These are phyloP conservation scores for Amphibolis antarctica DNA, from an alignment of 106 monocot species.

Conservation along the genomic window DNA sequence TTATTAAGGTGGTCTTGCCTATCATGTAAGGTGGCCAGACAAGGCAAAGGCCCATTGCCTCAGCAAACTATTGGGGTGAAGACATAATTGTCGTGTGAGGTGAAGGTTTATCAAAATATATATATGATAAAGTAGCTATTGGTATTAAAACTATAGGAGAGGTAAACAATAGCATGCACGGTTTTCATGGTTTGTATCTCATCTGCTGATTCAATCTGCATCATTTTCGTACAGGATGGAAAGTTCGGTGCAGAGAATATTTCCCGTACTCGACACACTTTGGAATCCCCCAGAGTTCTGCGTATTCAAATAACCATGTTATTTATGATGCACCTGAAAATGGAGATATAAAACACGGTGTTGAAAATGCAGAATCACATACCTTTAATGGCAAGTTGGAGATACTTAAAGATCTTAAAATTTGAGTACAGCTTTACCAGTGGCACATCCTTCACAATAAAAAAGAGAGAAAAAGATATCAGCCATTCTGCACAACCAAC, in stretches of 20 bases:
- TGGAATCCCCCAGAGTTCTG: conserved; percentile 34
- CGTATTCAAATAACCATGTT: conserved; percentile 3
- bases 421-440: conserved; percentile 7
- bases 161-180: too few species aligned
- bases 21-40: too few species aligned
- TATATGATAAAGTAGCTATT: too few species aligned
- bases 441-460: not conserved
- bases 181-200: too few species aligned
- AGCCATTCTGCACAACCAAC: not conserved
- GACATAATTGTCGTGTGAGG: too few species aligned
- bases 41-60: too few species aligned
- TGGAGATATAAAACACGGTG: conserved; percentile 17
- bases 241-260: conserved; percentile 45
- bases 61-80: too few species aligned
- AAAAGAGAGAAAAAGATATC: not conserved
- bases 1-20: too few species aligned
- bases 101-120: too few species aligned
- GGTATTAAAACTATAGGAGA: too few species aligned
- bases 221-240: conserved; percentile 47
- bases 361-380: conserved; percentile 10
- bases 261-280: conserved; percentile 67
- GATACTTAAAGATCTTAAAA: conserved; percentile 28
- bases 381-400: conserved; percentile 39
- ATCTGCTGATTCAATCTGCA: not conserved
- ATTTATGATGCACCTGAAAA: conserved; percentile 32